These are phyloP conservation scores for Colletotrichum sp. DNA, from an alignment of 2,329 filamentous ascomycete species.

Conservation along the genomic window DNA sequence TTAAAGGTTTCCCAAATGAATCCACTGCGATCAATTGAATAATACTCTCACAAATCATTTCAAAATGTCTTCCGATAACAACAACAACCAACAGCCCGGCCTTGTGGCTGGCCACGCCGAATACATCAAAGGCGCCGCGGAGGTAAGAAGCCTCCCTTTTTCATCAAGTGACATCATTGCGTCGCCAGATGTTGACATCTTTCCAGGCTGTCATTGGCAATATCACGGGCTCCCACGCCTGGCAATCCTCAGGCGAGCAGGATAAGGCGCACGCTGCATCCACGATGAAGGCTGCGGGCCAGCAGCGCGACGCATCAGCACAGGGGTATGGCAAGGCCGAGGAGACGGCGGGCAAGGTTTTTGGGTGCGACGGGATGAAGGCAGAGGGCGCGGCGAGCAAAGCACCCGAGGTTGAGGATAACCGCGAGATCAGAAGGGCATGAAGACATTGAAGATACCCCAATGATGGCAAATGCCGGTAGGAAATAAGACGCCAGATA, in stretches of 20 bases:
- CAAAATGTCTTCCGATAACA: constrained; percentile 16
- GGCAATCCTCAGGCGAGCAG: constrained; percentile 67
- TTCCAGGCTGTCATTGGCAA: constrained; percentile 62
- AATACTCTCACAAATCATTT: background rate
- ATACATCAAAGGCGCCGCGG: constrained; percentile 72
- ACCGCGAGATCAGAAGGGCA: background rate
- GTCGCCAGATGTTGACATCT: background rate
- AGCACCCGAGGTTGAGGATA: constrained; percentile 26
- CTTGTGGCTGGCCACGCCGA: constrained; percentile 69
- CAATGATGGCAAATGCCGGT: background rate
- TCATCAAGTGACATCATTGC: background rate
- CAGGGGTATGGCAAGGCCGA: constrained; percentile 68
- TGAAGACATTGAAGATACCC: background rate
- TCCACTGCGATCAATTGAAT: background rate
- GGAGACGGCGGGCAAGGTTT: constrained; percentile 66
- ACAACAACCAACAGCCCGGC: constrained; percentile 49
- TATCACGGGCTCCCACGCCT: constrained; percentile 65
- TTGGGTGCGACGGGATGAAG: constrained; percentile 74
- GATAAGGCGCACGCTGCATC: constrained; percentile 68
- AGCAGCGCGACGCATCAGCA: constrained; percentile 55
- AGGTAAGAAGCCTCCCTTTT: constrained; percentile 45
- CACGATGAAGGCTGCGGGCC: constrained; percentile 65
- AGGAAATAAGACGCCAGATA: too few species aligned
- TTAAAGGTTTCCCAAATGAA: background rate
- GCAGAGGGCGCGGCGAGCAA: constrained; percentile 62